Percentiles rank a stretch among this genome's conserved stretches.
Conservation (phyloP, 2,329 filamentous ascomycete genomes). For the Exophiala dermatitidis region DNA sequence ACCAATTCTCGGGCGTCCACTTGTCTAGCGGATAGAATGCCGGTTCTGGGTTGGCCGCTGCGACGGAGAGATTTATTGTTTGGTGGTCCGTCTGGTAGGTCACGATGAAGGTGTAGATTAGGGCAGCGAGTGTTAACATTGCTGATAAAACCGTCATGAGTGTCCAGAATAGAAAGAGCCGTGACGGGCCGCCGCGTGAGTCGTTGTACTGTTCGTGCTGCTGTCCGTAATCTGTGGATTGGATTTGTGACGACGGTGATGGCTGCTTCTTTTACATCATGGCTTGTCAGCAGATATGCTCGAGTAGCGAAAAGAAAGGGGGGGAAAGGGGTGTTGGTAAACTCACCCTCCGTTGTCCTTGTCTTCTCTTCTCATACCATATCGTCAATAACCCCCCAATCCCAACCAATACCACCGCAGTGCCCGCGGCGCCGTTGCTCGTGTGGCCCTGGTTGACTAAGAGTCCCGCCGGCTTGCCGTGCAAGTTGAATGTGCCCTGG, state of each 20-base stretch:
- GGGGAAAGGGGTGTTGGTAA: too few species aligned
- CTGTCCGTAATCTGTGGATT: neutral
- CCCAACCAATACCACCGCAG: constrained; percentile 24
- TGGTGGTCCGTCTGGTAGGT: constrained; percentile 19
- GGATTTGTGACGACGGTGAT: neutral
- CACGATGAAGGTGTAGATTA: constrained; percentile 25
- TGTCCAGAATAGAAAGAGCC: constrained; percentile 20
- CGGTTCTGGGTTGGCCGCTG: constrained; percentile 30
- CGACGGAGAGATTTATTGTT: constrained; percentile 25
- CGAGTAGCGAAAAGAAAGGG: too few species aligned
- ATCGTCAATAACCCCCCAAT: constrained; percentile 19
- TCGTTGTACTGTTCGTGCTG: neutral
- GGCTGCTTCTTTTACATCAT: too few species aligned
- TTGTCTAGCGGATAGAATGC: constrained; percentile 28
- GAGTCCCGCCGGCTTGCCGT: constrained; percentile 19
- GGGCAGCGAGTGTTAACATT: constrained; percentile 19
- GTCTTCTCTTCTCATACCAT: constrained; percentile 12
- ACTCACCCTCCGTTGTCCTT: constrained; percentile 14
- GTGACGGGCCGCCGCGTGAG: constrained; percentile 6
- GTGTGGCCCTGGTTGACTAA: constrained; percentile 24
- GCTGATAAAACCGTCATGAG: constrained; percentile 20
- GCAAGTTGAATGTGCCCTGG: constrained; percentile 19
- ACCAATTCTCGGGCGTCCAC: constrained; percentile 28
- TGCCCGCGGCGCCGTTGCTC: constrained; percentile 26
- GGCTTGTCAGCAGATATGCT: too few species aligned